Evolutionary conservation across 2,329 filamentous ascomycete genomes (phyloP).

Genomic region (Hypoxylon sp.): DNA sequence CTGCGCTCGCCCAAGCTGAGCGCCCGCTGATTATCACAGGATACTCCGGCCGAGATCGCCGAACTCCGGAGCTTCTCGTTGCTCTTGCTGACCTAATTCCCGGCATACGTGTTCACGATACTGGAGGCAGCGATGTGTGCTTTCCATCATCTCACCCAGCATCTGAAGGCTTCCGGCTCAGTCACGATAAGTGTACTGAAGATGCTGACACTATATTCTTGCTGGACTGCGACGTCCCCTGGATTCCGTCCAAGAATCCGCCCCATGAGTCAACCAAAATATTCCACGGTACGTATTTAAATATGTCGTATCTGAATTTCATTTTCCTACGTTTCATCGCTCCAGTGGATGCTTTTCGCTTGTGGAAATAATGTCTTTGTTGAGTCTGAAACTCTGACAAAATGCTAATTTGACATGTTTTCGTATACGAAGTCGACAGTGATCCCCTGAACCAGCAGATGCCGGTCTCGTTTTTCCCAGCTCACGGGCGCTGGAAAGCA

Average conservation of each 20-base stretch:
- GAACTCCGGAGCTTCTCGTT: conserved; percentile 54
- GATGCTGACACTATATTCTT: conserved; percentile 71
- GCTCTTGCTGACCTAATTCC: conserved; percentile 55
- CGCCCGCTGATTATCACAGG: conserved; percentile 58
- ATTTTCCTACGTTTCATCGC: no score
- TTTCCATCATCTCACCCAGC: conserved; percentile 47
- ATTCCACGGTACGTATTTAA: no score
- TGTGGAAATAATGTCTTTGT: no score
- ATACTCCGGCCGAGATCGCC: conserved; percentile 56
- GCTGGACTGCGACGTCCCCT: conserved; percentile 74
- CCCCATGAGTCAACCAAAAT: conserved; percentile 65
- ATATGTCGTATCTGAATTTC: no score
- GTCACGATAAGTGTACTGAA: conserved; percentile 64
- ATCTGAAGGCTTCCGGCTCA: conserved; percentile 62
- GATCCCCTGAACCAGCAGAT: conserved; percentile 72
- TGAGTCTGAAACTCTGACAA: no score
- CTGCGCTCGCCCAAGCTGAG: conserved; percentile 54
- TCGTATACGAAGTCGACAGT: no score
- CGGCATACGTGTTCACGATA: conserved; percentile 59
- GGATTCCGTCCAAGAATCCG: conserved; percentile 70
- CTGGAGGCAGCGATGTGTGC: conserved; percentile 59
- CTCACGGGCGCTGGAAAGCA: conserved; percentile 58
- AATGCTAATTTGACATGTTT: no score
- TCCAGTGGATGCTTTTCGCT: no score
- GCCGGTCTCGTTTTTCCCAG: conserved; percentile 65